phyloP scores from a whole-genome alignment of 2,329 filamentous ascomycete species.

The Aspergillus niger region DNA sequence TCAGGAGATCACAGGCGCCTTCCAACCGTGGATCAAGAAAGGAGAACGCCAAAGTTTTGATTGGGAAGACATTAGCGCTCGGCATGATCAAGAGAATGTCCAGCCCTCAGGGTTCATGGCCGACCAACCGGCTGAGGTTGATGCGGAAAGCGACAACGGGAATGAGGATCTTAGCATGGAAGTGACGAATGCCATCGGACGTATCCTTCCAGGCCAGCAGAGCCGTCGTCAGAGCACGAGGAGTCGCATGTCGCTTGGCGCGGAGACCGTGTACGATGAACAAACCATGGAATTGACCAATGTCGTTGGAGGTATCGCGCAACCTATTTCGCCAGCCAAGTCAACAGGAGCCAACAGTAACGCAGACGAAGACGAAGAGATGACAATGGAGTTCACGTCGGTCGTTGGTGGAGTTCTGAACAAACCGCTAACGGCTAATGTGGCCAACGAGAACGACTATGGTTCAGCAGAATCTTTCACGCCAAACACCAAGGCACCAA shows the following conservation, averaged over 20 bases:
- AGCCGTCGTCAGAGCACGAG: constrained; percentile 36
- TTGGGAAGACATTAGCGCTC: constrained; percentile 45
- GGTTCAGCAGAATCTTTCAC: constrained; percentile 14
- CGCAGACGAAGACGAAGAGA: constrained; percentile 45
- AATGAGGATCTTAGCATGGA: constrained; percentile 88
- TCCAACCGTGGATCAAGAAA: constrained; percentile 52
- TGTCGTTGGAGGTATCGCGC: constrained; percentile 45
- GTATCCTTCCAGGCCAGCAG: constrained; percentile 63
- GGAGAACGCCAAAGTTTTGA: constrained; percentile 45
- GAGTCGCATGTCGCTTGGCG: constrained; percentile 46
- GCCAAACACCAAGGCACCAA: constrained; percentile 24
- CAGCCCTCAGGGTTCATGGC: constrained; percentile 33
- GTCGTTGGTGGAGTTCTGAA: constrained; percentile 47
- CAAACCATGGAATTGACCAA: constrained; percentile 52
- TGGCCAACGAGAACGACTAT: constrained; percentile 16
- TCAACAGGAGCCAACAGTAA: constrained; percentile 33
- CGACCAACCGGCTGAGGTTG: constrained; percentile 10
- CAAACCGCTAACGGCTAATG: constrained; percentile 21
- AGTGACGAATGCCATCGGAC: constrained; percentile 78
- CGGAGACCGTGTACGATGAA: constrained; percentile 50
- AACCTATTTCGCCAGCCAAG: constrained; percentile 29
- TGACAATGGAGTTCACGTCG: constrained; percentile 53
- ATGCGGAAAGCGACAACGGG: constrained; percentile 45
- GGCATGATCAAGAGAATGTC: constrained; percentile 50
- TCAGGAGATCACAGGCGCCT: constrained; percentile 55